A percentile compares a stretch with the other conserved stretches of the same genome.
Evolutionary conservation across 208 protist genomes (phyloP).

Genomic region (Sergeia podlipaevii): DNA sequence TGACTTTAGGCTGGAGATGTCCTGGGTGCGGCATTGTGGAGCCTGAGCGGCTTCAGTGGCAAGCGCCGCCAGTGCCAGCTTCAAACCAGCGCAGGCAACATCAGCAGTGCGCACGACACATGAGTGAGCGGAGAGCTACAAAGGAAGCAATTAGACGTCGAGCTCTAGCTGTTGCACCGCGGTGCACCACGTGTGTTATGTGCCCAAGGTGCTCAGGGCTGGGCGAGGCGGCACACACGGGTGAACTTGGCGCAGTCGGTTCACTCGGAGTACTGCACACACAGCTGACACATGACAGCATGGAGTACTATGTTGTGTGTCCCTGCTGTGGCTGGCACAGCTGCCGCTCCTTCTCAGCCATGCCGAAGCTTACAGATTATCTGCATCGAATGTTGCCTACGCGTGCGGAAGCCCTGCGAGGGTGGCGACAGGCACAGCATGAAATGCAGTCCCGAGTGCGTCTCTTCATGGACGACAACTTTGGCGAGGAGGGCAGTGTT

Average conservation of each 20-base stretch:
- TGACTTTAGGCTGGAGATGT: constrained; percentile 45
- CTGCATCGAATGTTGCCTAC: constrained; percentile 14
- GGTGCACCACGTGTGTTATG: constrained; percentile 37
- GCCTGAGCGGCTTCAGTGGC: constrained; percentile 31
- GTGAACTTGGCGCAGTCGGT: constrained; percentile 21
- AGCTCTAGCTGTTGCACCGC: constrained; percentile 8
- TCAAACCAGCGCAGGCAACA: constrained; percentile 1
- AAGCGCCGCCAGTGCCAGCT: not conserved
- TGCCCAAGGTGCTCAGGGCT: constrained; percentile 43
- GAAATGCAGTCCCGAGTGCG: not conserved
- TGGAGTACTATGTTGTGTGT: constrained; percentile 42
- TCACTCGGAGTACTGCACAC: constrained; percentile 3
- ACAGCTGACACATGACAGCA: constrained; percentile 6
- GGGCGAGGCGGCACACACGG: too few relatives aligned
- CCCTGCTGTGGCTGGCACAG: constrained; percentile 51
- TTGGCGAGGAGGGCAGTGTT: not conserved
- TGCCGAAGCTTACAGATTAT: constrained; percentile 24
- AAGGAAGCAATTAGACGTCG: constrained; percentile 17
- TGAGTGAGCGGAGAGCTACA: not conserved
- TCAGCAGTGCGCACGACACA: constrained; percentile 6
- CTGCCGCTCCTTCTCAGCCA: constrained; percentile 22
- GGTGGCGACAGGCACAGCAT: constrained; percentile 11
- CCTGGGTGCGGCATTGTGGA: constrained; percentile 29
- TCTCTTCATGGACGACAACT: not conserved
- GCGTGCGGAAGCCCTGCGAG: constrained; percentile 17